Conservation (phyloP, 2,329 filamentous ascomycete genomes). For the Colletotrichum scovillei region DNA sequence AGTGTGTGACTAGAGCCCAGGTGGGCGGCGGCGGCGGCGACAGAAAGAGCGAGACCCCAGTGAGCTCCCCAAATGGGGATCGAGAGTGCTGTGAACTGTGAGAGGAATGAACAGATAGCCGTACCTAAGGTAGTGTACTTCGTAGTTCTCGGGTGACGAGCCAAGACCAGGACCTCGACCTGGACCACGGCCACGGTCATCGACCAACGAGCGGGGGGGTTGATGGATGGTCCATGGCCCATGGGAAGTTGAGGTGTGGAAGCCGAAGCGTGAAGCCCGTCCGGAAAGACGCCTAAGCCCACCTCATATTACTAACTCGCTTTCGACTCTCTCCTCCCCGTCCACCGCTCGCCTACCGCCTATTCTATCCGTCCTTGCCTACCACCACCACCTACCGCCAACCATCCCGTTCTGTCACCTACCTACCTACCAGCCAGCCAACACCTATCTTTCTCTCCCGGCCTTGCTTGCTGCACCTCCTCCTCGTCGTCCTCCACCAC, state of each 20-base stretch:
- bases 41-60: conserved; percentile 14
- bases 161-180: background rate
- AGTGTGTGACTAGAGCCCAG: background rate
- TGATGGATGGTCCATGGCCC: background rate
- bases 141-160: background rate
- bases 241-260: conserved; percentile 20
- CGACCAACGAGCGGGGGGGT: conserved; percentile 23
- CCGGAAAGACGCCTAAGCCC: conserved; percentile 31
- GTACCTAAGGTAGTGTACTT: too few species aligned
- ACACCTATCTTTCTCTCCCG: background rate
- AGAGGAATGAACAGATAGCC: background rate
- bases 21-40: background rate
- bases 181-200: background rate
- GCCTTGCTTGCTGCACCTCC: conserved; percentile 7
- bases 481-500: background rate
- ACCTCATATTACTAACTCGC: conserved; percentile 35
- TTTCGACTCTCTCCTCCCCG: conserved; percentile 23
- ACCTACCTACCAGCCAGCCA: background rate
- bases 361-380: conserved; percentile 6
- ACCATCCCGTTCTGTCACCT: conserved; percentile 3
- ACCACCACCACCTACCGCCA: background rate
- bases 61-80: background rate
- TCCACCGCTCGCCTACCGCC: conserved; percentile 3
- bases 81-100: background rate
- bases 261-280: conserved; percentile 13